phyloP scores from a whole-genome alignment of 106 monocot genomes.

The Agapanthus africanus region DNA sequence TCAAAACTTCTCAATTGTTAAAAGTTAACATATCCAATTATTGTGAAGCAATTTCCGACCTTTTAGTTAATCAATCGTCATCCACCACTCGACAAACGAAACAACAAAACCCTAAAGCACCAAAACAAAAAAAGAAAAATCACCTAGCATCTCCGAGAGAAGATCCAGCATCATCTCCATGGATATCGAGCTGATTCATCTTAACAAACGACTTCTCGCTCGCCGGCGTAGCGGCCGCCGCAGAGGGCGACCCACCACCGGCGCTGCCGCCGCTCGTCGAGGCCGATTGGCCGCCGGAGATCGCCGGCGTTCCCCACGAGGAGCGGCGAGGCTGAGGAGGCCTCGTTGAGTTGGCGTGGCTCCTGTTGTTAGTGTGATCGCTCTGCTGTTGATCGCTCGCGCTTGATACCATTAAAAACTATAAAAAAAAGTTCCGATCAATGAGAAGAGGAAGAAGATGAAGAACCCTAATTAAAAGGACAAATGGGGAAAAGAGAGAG shows the following conservation, averaged over 20 bases:
- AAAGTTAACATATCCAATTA: no score
- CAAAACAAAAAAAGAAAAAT: background rate
- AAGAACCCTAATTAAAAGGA: slow-evolving; percentile 2
- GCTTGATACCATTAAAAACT: background rate
- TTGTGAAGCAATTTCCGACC: no score
- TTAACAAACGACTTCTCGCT: slow-evolving; percentile 67
- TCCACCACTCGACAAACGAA: no score
- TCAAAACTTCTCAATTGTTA: no score
- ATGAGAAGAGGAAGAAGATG: background rate
- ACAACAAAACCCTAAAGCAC: no score
- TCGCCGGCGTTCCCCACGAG: slow-evolving; percentile 35
- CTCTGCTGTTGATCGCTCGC: background rate
- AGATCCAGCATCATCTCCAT: slow-evolving; percentile 48
- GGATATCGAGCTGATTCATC: slow-evolving; percentile 65
- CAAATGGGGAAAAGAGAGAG: background rate
- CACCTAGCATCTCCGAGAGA: slow-evolving; percentile 59
- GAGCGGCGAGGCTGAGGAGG: slow-evolving; percentile 9
- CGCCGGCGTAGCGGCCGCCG: slow-evolving; percentile 54
- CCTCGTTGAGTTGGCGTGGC: slow-evolving; percentile 3
- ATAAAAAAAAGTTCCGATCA: background rate
- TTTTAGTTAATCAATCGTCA: no score
- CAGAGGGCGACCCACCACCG: slow-evolving; percentile 61
- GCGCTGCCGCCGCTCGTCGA: slow-evolving; percentile 80
- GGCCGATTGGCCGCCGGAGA: slow-evolving; percentile 54
- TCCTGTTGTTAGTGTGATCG: slow-evolving; percentile 5